phyloP scores from a whole-genome alignment of 2,329 filamentous ascomycete species.

The Malbranchea zuffiana region DNA sequence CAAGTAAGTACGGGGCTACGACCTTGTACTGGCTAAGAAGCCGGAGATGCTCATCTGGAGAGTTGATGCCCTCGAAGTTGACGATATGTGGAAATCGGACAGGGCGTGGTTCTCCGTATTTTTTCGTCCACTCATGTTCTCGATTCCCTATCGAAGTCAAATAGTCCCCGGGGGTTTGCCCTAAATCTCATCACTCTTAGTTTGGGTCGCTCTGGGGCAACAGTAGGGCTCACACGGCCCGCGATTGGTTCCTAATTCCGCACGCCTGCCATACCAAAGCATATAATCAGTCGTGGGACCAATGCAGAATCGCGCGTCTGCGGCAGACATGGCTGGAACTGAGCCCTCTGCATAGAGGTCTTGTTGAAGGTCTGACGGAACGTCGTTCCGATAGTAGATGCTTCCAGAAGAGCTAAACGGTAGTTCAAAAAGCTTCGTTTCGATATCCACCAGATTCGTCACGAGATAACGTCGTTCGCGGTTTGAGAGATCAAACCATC shows the following conservation, averaged over 20 bases:
- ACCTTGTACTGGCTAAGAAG: conserved; percentile 11
- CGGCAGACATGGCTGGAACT: conserved; percentile 11
- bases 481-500: conserved; percentile 18
- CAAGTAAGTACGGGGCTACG: conserved; percentile 11
- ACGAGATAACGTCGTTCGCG: conserved; percentile 14
- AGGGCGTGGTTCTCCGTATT: conserved; percentile 8
- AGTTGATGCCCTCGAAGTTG: conserved; percentile 5
- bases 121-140: conserved; percentile 11
- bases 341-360: conserved; percentile 13
- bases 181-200: conserved; percentile 2
- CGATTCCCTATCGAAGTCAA: conserved; percentile 7
- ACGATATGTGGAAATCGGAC: conserved; percentile 8
- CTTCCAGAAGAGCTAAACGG: conserved; percentile 10
- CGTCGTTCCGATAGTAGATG: conserved; percentile 8
- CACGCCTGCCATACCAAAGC: conserved; percentile 13
- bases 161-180: conserved; percentile 7
- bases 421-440: conserved; percentile 9
- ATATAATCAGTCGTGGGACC: conserved; percentile 14
- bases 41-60: conserved; percentile 7
- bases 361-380: conserved; percentile 13
- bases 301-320: conserved; percentile 10
- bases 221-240: conserved; percentile 4
- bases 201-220: conserved; percentile 1
- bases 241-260: conserved; percentile 8
- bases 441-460: conserved; percentile 13